A percentile compares a stretch with the other conserved stretches of the same genome.
phyloP scores from a whole-genome alignment of 2,329 filamentous ascomycete species.

The Sclerotinia glacialis region DNA sequence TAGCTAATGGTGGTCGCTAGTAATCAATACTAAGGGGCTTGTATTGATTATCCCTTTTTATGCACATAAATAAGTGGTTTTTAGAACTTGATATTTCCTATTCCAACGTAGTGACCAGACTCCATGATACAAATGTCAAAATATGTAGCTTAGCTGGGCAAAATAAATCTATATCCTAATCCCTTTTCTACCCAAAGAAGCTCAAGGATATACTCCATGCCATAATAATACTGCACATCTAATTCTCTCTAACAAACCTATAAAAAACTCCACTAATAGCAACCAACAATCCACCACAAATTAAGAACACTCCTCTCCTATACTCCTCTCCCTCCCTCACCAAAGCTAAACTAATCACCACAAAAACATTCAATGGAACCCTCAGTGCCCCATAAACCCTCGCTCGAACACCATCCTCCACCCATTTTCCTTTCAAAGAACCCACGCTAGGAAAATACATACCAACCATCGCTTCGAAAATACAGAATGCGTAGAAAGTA shows the following conservation, averaged over 20 bases:
- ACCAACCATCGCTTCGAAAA: slow-evolving; percentile 57
- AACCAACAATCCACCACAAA: slow-evolving; percentile 37
- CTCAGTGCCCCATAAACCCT: slow-evolving; percentile 57
- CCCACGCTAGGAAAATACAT: slow-evolving; percentile 57
- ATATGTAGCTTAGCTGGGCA: neutral
- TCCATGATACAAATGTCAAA: neutral
- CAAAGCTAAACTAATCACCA: slow-evolving; percentile 49
- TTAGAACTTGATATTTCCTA: neutral
- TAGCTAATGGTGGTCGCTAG: no score
- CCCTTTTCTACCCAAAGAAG: neutral
- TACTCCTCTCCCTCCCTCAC: slow-evolving; percentile 45
- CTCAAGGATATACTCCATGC: neutral
- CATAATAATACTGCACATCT: neutral
- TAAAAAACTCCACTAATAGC: slow-evolving; percentile 33
- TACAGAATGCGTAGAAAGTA: slow-evolving; percentile 55
- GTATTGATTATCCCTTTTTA: neutral
- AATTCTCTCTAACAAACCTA: slow-evolving; percentile 13
- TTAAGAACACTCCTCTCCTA: slow-evolving; percentile 38
- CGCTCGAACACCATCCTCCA: slow-evolving; percentile 54
- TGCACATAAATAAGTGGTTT: neutral
- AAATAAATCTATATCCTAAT: no score
- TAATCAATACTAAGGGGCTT: no score
- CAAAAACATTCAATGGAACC: slow-evolving; percentile 57
- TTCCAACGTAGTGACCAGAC: neutral
- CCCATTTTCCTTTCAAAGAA: slow-evolving; percentile 52